Percentiles rank a stretch among this genome's conserved stretches.
These are phyloP conservation scores for Polyrhizophydium stewartii DNA, from an alignment of 371 early-diverging fungal genomes.

Conservation along the genomic window DNA sequence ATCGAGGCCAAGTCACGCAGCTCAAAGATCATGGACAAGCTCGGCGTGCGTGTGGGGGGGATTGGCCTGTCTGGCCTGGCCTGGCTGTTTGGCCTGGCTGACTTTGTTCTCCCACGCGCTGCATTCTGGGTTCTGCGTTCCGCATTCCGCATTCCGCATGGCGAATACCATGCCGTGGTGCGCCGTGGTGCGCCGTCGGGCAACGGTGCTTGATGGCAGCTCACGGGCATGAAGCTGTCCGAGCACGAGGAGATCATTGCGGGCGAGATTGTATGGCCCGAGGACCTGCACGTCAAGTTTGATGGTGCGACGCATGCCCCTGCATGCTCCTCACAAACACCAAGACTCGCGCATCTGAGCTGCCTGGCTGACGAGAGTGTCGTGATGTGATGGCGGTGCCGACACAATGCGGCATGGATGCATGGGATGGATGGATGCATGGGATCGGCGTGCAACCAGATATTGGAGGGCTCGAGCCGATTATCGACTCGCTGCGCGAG, in stretches of 20 bases:
- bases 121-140: background rate
- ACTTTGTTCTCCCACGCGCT: background rate
- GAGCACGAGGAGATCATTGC: conserved; percentile 94
- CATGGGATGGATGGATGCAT: too few relatives aligned
- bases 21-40: conserved; percentile 61
- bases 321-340: too few relatives aligned
- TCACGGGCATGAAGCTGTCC: conserved; percentile 67
- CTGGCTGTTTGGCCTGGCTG: background rate
- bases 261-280: conserved; percentile 87
- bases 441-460: too few relatives aligned
- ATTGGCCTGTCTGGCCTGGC: background rate
- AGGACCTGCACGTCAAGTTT: conserved; percentile 84
- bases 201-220: conserved; percentile 18
- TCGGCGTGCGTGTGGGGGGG: conserved; percentile 57
- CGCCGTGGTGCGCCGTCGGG: background rate
- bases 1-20: conserved; percentile 70
- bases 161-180: background rate
- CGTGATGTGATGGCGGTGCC: too few relatives aligned
- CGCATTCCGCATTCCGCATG: conserved; percentile 30
- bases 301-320: conserved; percentile 46
- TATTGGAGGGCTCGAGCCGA: conserved; percentile 90
- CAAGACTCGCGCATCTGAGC: too few relatives aligned
- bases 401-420: too few relatives aligned
- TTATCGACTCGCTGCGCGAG: conserved; percentile 86
- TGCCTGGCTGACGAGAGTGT: too few relatives aligned